Evolutionary conservation across 768 basidiomycete genomes (phyloP).

Genomic region (Pholiota microspora): DNA sequence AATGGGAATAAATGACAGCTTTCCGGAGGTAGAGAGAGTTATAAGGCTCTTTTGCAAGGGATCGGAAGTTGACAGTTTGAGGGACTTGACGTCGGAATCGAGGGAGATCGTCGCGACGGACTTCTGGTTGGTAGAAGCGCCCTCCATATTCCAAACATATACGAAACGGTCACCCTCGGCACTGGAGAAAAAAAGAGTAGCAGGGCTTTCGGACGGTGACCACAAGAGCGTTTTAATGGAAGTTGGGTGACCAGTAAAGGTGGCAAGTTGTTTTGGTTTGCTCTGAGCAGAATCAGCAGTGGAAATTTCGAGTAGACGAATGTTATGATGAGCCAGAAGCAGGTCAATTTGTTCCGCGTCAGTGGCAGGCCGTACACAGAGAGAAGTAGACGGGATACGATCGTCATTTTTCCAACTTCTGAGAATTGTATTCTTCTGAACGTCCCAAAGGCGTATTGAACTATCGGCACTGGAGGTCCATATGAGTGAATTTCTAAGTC

Average conservation of each 20-base stretch:
- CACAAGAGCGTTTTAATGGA: constrained; percentile 50
- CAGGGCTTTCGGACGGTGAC: constrained; percentile 33
- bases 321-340: constrained; percentile 59
- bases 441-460: constrained; percentile 56
- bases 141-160: constrained; percentile 56
- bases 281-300: constrained; percentile 29
- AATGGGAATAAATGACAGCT: constrained; percentile 54
- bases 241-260: constrained; percentile 68
- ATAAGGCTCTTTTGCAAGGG: constrained; percentile 42
- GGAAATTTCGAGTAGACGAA: constrained; percentile 46
- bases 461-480: constrained; percentile 64
- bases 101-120: constrained; percentile 60
- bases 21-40: constrained; percentile 58
- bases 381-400: constrained; percentile 53
- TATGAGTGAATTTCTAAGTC: constrained; percentile 31
- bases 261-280: constrained; percentile 44
- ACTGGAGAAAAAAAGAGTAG: constrained; percentile 52
- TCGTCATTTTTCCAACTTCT: constrained; percentile 57
- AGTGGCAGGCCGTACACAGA: constrained; percentile 40
- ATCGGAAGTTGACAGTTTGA: constrained; percentile 33
- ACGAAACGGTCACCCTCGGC: constrained; percentile 64
- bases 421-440: constrained; percentile 44
- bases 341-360: constrained; percentile 42
- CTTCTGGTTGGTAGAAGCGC: constrained; percentile 42
- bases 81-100: constrained; percentile 58